These are phyloP conservation scores for Tausonia pullulans DNA, from an alignment of 1,284 basidiomycete species.

Conservation along the genomic window DNA sequence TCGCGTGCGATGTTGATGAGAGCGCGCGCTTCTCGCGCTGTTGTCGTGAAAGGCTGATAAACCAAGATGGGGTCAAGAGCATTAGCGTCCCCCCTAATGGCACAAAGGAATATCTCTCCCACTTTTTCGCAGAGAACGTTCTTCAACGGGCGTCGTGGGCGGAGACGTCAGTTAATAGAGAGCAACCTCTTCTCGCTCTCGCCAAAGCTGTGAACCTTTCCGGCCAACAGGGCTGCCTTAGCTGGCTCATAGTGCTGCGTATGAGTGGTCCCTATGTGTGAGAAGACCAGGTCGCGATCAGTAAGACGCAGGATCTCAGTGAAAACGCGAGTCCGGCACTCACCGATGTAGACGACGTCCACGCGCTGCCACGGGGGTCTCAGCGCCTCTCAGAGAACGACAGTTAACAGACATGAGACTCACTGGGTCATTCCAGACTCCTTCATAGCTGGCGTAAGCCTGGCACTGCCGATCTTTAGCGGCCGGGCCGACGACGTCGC, in stretches of 20 bases:
- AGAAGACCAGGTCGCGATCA: not conserved
- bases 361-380: not conserved
- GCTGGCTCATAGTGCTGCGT: not conserved
- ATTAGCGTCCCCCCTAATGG: too few relatives aligned
- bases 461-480: not conserved
- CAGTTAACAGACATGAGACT: too few relatives aligned
- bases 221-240: not conserved
- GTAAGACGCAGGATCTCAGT: not conserved
- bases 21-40: not conserved
- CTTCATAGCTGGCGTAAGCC: not conserved
- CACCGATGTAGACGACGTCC: not conserved
- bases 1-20: not conserved
- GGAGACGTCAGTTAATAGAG: too few relatives aligned
- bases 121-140: too few relatives aligned
- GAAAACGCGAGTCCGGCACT: not conserved
- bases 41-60: not conserved
- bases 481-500: not conserved
- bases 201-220: not conserved
- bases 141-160: too few relatives aligned
- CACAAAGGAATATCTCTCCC: too few relatives aligned
- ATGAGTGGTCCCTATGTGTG: not conserved
- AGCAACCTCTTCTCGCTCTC: too few relatives aligned
- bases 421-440: not conserved
- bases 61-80: too few relatives aligned
- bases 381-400: too few relatives aligned